Evolutionary conservation across 1,139 yeast species (phyloP), one percentile per base, ranked within the genome.

Genomic region (Suhomyces maxii): DNA sequence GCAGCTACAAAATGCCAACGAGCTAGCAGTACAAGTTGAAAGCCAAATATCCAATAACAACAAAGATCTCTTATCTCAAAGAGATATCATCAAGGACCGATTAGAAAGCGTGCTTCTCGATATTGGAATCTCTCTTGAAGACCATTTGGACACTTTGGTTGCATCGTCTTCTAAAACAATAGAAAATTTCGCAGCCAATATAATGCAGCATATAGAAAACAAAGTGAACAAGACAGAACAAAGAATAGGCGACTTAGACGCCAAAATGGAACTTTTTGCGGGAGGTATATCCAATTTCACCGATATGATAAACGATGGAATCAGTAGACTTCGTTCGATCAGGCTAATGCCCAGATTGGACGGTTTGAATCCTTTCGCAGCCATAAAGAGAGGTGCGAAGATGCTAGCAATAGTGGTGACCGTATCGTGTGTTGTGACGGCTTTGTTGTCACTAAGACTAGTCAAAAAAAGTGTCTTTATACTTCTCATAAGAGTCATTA

Each of bases 31-130:
- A 2, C 26, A 37, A 3, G 13, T 42, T 7, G 40, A 31, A 25
- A 11, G 8, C 12, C 34, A 41, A 8, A 31, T 46, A 13, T 36
- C n/a, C 7, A 23, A 2, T 10, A 42, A 40, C 34, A 40, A 38
- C 38, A 1, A 37, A 9, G 36, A 36, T 7, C 39, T 46, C 8
- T 6, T 26, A 9, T 23, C 25, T 3, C 49, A 46, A 11, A 25
- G 43, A 10, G 36, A 37, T 9, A 11, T 35, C 2, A 14, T 37
- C 11, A 44, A 54, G 26, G 45, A 42, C 8, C 48, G 52, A 26
- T 43, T 65, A 18, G 52, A 58, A 37, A 34, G 38, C 10, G 45
- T 60, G 7, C 45, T 59, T n/a, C 12, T 32, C 25, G 46, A 43
- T 12, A 13, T 53, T 7, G 49, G 49, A 10, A 18, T 37, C 8